These are phyloP conservation scores for Clavulina sp. DNA, from an alignment of 768 basidiomycete species.

Conservation along the genomic window DNA sequence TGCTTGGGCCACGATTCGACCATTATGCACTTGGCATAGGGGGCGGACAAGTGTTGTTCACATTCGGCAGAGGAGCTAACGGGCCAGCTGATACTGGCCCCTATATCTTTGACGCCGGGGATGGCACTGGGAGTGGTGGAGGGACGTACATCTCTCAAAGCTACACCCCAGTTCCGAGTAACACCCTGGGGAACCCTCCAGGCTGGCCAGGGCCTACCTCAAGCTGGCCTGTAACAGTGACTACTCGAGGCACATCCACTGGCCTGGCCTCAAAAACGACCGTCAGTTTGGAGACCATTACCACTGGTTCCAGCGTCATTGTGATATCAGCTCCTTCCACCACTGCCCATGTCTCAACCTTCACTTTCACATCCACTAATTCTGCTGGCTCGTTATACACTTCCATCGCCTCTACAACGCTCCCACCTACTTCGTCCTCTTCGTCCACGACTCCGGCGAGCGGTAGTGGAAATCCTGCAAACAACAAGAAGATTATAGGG, in stretches of 20 bases:
- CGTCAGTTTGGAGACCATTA: not conserved
- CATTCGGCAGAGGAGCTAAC: conserved; percentile 39
- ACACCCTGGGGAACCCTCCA: no score
- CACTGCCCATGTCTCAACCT: conserved; percentile 16
- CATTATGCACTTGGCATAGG: conserved; percentile 53
- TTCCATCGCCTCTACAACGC: not conserved
- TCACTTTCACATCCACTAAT: conserved; percentile 12
- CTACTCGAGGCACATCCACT: no score
- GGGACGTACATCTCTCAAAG: no score
- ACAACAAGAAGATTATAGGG: conserved; percentile 18
- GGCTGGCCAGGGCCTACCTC: no score
- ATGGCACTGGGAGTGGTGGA: no score
- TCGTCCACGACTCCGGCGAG: conserved; percentile 8
- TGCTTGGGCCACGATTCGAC: conserved; percentile 48
- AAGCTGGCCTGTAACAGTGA: no score
- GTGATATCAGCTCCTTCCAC: conserved; percentile 27
- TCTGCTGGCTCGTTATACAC: no score
- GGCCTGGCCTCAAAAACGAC: not conserved
- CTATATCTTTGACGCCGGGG: no score
- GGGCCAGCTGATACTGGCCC: not conserved
- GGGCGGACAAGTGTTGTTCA: conserved; percentile 43
- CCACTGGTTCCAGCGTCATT: conserved; percentile 15
- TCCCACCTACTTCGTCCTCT: not conserved
- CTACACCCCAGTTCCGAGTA: no score
- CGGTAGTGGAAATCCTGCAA: conserved; percentile 14